Evolutionary conservation across 768 basidiomycete genomes (phyloP).

Genomic region (Amanita exitialis): DNA sequence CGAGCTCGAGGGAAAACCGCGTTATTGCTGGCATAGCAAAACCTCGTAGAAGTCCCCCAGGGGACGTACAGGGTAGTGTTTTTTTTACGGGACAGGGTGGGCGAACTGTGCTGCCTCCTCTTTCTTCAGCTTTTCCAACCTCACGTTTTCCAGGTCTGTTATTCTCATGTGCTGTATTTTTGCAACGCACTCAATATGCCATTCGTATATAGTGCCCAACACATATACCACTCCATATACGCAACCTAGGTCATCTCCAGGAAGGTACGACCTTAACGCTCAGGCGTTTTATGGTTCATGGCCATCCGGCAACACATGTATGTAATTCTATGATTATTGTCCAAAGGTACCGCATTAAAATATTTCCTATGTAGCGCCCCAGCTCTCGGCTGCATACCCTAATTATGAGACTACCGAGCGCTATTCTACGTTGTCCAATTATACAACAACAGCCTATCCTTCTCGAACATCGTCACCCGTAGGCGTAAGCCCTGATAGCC

Average conservation of each 20-base stretch:
- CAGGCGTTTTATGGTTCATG: slow-evolving; percentile 40
- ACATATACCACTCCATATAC: slow-evolving; percentile 48
- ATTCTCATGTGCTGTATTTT: slow-evolving; percentile 40
- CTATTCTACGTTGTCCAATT: slow-evolving; percentile 36
- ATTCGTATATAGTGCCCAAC: slow-evolving; percentile 49
- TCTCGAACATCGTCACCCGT: slow-evolving; percentile 40
- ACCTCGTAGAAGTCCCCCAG: slow-evolving; percentile 61
- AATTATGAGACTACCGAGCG: slow-evolving; percentile 54
- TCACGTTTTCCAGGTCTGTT: slow-evolving; percentile 87
- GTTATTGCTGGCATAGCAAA: slow-evolving; percentile 55
- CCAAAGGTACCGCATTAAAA: slow-evolving; percentile 26
- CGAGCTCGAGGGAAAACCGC: slow-evolving; percentile 63
- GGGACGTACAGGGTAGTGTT: slow-evolving; percentile 50
- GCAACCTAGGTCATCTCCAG: slow-evolving; percentile 56
- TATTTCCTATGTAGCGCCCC: slow-evolving; percentile 27
- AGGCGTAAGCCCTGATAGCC: slow-evolving; percentile 34
- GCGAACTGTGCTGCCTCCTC: slow-evolving; percentile 82
- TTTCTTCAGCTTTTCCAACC: slow-evolving; percentile 79
- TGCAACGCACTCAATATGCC: slow-evolving; percentile 48
- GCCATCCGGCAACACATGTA: slow-evolving; percentile 24
- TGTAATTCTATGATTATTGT: slow-evolving; percentile 17
- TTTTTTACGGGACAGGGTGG: slow-evolving; percentile 79
- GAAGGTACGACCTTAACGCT: slow-evolving; percentile 46
- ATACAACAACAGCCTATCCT: slow-evolving; percentile 28
- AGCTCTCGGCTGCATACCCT: slow-evolving; percentile 33